phyloP scores from a whole-genome alignment of 148 eudicot genomes.

The Salicornia ramosissima region DNA sequence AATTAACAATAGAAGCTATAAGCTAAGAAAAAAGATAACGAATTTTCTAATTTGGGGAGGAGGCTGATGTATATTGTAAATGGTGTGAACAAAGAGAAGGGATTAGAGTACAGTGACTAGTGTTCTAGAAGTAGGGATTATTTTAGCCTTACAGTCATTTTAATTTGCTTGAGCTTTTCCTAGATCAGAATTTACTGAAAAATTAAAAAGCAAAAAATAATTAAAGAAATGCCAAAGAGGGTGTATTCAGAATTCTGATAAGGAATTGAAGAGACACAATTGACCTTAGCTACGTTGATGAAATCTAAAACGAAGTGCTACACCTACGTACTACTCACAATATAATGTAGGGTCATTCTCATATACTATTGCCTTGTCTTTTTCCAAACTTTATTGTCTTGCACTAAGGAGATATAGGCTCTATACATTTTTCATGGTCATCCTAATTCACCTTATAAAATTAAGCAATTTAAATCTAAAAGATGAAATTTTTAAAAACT shows the following conservation, averaged over 20 bases:
- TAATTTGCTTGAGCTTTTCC: not conserved
- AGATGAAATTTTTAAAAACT: too few species aligned
- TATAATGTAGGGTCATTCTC: not conserved
- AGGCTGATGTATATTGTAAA: too few species aligned
- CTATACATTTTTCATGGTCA: too few species aligned
- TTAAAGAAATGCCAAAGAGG: too few species aligned
- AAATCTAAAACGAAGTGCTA: conserved; percentile 1
- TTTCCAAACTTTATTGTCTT: too few species aligned
- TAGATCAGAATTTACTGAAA: conserved; percentile 4
- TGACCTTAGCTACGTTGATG: not conserved
- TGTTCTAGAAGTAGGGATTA: conserved; percentile 14
- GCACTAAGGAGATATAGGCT: too few species aligned
- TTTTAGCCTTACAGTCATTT: not conserved
- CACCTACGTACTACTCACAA: not conserved
- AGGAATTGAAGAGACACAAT: conserved; percentile 15
- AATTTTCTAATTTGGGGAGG: too few species aligned
- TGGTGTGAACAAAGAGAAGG: not conserved
- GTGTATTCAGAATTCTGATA: too few species aligned
- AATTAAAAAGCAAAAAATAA: not conserved
- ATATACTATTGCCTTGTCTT: not conserved
- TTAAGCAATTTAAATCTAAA: too few species aligned
- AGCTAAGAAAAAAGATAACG: too few species aligned
- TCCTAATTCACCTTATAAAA: too few species aligned
- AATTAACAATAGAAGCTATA: too few species aligned
- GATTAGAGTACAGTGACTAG: not conserved